Evolutionary conservation across 768 basidiomycete species (phyloP).

Genomic region (Rhodosporidiobolus sp.): DNA sequence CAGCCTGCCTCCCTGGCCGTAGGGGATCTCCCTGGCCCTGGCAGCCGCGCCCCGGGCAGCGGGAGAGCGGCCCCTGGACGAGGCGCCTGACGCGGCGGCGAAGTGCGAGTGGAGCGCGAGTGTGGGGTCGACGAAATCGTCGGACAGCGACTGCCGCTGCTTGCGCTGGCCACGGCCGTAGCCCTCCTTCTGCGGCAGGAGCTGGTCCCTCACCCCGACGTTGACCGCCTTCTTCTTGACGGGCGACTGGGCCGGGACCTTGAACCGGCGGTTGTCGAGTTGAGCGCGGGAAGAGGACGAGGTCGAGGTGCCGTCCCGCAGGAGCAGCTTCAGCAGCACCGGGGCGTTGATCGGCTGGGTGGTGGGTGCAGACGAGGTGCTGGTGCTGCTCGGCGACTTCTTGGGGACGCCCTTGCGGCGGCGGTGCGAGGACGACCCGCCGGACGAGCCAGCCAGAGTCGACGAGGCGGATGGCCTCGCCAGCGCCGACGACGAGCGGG

Average conservation of each 20-base stretch:
- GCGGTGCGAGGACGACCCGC: too few relatives aligned
- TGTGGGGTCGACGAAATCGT: not conserved
- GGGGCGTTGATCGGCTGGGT: not conserved
- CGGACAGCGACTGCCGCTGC: not conserved
- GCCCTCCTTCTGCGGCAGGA: not conserved
- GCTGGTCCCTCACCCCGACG: not conserved
- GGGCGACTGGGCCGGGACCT: not conserved
- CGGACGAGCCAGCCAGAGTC: too few relatives aligned
- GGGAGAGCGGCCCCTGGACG: not conserved
- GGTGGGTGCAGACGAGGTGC: not conserved
- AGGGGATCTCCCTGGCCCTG: not conserved
- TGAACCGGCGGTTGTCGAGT: slow-evolving; percentile 14
- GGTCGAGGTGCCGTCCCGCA: not conserved
- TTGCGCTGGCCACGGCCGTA: slow-evolving; percentile 1
- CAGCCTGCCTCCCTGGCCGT: not conserved
- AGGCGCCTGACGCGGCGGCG: too few relatives aligned
- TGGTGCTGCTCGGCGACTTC: not conserved
- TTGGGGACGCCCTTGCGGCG: too few relatives aligned
- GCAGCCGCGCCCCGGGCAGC: not conserved
- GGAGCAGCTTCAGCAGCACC: not conserved
- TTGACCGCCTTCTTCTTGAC: not conserved
- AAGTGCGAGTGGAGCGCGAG: not conserved
- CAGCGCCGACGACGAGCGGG: too few relatives aligned
- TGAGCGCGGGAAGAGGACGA: too few relatives aligned
- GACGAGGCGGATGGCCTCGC: too few relatives aligned